Evolutionary conservation across 2,329 filamentous ascomycete genomes (phyloP).

Genomic region (Lachnum nothofagi): DNA sequence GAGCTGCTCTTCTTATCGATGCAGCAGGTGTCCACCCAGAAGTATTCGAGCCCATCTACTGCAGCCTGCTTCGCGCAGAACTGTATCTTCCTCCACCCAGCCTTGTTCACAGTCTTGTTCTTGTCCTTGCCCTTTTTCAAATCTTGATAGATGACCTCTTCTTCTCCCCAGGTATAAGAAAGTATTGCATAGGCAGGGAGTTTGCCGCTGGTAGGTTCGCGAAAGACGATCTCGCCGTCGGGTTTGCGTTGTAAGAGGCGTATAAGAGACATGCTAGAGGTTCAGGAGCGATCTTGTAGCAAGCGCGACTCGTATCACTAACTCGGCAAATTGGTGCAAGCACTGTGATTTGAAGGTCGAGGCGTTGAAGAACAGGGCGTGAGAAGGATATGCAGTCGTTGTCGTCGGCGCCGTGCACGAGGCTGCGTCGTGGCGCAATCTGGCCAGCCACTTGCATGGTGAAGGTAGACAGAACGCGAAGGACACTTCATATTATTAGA

Average conservation of each 20-base stretch:
- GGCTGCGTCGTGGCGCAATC: slow-evolving; percentile 17
- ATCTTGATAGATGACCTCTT: slow-evolving; percentile 13
- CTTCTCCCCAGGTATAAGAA: slow-evolving; percentile 23
- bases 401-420: slow-evolving; percentile 17
- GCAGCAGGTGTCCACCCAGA: slow-evolving; percentile 21
- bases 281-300: slow-evolving; percentile 16
- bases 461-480: not conserved
- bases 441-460: slow-evolving; percentile 3
- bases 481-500: not conserved
- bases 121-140: slow-evolving; percentile 1
- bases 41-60: slow-evolving; percentile 12
- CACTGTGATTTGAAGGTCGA: slow-evolving; percentile 18
- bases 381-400: slow-evolving; percentile 16
- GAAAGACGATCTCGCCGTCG: slow-evolving; percentile 25
- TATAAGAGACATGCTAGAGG: slow-evolving; percentile 20
- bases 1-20: slow-evolving; percentile 15
- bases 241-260: slow-evolving; percentile 24
- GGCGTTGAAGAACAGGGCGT: slow-evolving; percentile 15
- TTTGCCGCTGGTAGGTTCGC: slow-evolving; percentile 17
- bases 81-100: slow-evolving; percentile 12
- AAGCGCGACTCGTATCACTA: slow-evolving; percentile 17
- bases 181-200: slow-evolving; percentile 26
- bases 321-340: slow-evolving; percentile 14
- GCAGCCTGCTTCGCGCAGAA: slow-evolving; percentile 16
- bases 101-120: slow-evolving; percentile 10